Conservation (phyloP, 192 early-diverging fungal species). For the Entomortierella parvispora region DNA sequence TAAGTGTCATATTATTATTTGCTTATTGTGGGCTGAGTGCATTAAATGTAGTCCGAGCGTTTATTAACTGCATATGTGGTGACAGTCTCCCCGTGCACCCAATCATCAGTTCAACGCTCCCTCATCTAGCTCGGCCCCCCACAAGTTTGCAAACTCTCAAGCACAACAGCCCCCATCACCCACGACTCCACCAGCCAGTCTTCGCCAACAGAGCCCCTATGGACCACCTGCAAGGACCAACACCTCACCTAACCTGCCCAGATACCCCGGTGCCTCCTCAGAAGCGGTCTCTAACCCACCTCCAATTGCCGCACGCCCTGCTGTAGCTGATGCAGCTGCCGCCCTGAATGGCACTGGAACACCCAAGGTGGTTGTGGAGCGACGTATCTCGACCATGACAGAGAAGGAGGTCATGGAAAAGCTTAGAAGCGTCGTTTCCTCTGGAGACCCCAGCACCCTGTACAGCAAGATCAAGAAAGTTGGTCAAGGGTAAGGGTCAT, state of each 20-base stretch:
- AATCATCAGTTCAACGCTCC: slow-evolving; percentile 29
- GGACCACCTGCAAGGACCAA: slow-evolving; percentile 14
- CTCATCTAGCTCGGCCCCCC: slow-evolving; percentile 41
- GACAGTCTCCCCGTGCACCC: slow-evolving; percentile 34
- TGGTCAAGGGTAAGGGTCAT: slow-evolving; percentile 85
- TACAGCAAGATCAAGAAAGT: slow-evolving; percentile 97
- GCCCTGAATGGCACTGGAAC: slow-evolving; percentile 64
- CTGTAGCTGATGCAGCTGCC: slow-evolving; percentile 57
- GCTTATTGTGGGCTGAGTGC: not conserved
- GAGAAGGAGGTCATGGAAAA: slow-evolving; percentile 96
- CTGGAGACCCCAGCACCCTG: slow-evolving; percentile 88
- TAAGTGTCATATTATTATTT: slow-evolving; percentile 15
- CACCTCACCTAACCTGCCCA: slow-evolving; percentile 40
- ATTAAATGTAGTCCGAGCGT: not conserved
- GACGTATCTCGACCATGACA: slow-evolving; percentile 86
- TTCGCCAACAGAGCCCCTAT: slow-evolving; percentile 22
- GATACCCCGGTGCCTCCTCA: slow-evolving; percentile 32
- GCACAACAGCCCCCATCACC: slow-evolving; percentile 30
- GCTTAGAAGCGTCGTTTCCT: slow-evolving; percentile 88
- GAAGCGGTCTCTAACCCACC: slow-evolving; percentile 35
- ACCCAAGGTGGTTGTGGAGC: slow-evolving; percentile 61
- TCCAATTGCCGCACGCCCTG: slow-evolving; percentile 30
- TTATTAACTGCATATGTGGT: not conserved
- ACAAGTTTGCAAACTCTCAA: slow-evolving; percentile 32
- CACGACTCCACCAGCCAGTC: slow-evolving; percentile 22